These are phyloP conservation scores for Camellia japonica DNA, from an alignment of 148 eudicot species.

Conservation along the genomic window DNA sequence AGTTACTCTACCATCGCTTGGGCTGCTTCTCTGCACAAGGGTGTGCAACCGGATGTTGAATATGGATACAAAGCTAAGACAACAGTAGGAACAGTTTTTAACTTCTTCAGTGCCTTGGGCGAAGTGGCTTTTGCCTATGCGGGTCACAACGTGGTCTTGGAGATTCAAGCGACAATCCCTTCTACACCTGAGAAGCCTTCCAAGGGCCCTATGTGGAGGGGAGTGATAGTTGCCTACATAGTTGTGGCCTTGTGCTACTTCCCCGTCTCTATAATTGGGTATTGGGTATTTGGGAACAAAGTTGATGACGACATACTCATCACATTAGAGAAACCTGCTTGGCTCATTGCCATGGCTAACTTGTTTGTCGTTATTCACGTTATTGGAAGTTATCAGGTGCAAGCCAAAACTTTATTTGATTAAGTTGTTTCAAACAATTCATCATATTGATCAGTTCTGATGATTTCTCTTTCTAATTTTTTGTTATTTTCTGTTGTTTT, in stretches of 20 bases:
- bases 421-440: background rate
- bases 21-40: constrained; percentile 35
- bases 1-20: constrained; percentile 52
- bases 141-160: constrained; percentile 50
- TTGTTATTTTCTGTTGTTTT: background rate
- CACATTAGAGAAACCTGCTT: constrained; percentile 30
- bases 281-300: constrained; percentile 30
- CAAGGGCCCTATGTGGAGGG: constrained; percentile 51
- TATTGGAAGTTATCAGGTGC: constrained; percentile 52
- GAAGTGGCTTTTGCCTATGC: constrained; percentile 54
- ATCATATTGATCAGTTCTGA: background rate
- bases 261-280: constrained; percentile 43
- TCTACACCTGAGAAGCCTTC: constrained; percentile 53
- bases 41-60: constrained; percentile 30
- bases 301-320: constrained; percentile 38
- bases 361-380: constrained; percentile 45
- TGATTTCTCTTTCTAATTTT: background rate
- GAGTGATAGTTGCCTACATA: constrained; percentile 44
- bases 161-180: constrained; percentile 54
- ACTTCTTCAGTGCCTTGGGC: constrained; percentile 48
- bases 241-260: constrained; percentile 47
- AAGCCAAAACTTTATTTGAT: background rate
- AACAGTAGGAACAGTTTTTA: constrained; percentile 34
- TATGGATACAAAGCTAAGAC: constrained; percentile 32
- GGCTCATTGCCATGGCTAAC: constrained; percentile 49